These are phyloP conservation scores for Pestalotiopsis sp. DNA, from an alignment of 2,329 filamentous ascomycete genomes.

Conservation along the genomic window DNA sequence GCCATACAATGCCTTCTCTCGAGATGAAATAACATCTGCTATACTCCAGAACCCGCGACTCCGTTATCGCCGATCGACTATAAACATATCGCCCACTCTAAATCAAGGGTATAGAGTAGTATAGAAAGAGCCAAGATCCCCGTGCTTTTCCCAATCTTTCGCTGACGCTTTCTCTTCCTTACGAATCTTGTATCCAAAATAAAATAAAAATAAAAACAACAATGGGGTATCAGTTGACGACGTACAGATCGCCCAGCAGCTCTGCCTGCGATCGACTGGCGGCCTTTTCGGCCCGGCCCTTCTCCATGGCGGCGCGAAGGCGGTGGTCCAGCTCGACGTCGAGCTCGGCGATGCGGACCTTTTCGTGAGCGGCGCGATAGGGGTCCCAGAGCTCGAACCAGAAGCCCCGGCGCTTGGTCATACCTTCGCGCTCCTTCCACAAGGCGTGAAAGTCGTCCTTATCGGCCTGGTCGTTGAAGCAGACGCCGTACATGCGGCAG, in stretches of 20 bases:
- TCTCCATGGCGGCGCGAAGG: conserved; percentile 5
- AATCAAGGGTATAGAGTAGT: background rate
- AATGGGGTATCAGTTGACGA: background rate
- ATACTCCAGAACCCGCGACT: background rate
- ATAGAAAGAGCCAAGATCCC: background rate
- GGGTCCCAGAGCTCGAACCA: conserved; percentile 20
- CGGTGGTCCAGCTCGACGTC: conserved; percentile 16
- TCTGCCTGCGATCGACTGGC: conserved; percentile 4
- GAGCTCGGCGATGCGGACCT: conserved; percentile 23
- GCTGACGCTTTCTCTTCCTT: background rate
- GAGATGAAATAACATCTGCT: background rate
- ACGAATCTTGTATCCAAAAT: background rate
- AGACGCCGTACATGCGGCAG: conserved; percentile 35
- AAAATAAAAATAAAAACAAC: background rate
- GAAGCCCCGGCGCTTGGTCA: conserved; percentile 20
- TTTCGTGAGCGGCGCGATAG: conserved; percentile 18
- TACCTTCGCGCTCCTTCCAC: conserved; percentile 20
- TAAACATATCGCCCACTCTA: background rate
- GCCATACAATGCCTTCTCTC: background rate
- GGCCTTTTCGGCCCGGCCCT: background rate
- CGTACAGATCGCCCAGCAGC: conserved; percentile 3
- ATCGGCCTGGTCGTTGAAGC: conserved; percentile 25
- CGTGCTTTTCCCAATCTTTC: background rate
- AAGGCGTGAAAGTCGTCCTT: conserved; percentile 18
- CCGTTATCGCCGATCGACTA: background rate